phyloP scores from a whole-genome alignment of 257 asterid genomes.

The Mitragyna speciosa region DNA sequence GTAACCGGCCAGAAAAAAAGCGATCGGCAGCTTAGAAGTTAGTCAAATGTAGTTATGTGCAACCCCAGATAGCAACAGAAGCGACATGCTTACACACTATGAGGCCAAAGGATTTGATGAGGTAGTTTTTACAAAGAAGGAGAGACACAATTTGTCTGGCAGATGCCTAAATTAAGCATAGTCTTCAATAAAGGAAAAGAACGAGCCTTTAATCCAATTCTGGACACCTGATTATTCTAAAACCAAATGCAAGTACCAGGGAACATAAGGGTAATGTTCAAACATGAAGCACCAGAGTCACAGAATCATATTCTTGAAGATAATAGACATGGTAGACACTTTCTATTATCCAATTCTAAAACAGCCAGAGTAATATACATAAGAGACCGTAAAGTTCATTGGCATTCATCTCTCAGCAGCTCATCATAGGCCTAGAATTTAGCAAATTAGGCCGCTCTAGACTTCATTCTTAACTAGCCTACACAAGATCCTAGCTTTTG shows the following conservation, averaged over 20 bases:
- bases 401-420: not conserved
- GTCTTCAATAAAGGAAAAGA: too few species aligned
- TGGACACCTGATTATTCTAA: not conserved
- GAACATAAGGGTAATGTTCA: not conserved
- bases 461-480: not conserved
- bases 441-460: not conserved
- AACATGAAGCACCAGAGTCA: not conserved
- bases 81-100: not conserved
- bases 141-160: not conserved
- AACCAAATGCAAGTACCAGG: not conserved
- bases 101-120: not conserved
- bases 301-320: not conserved
- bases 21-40: not conserved
- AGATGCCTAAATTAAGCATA: not conserved
- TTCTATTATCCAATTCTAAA: not conserved
- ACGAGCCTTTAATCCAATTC: not conserved
- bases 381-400: too few species aligned
- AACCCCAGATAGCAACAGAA: not conserved
- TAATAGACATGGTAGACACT: too few species aligned
- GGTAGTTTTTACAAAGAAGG: not conserved
- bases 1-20: not conserved
- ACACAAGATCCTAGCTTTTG: not conserved
- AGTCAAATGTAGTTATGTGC: not conserved
- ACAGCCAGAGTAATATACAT: not conserved
- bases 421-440: not conserved